Conservation (phyloP, 805 yeast species). For the Metschnikowia lachancei region DNA sequence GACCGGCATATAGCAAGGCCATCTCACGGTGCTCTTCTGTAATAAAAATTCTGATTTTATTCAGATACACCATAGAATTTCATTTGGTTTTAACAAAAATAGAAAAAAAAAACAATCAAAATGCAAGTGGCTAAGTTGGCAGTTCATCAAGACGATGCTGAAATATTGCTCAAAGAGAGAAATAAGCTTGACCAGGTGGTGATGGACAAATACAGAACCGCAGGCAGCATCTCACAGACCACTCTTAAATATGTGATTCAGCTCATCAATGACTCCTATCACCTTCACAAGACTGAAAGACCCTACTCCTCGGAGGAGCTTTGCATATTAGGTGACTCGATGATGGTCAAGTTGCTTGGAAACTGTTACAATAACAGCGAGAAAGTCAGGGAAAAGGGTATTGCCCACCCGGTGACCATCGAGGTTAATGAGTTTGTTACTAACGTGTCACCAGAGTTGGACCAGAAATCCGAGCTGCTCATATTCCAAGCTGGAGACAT, state of each 20-base stretch:
- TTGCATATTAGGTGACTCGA: constrained; percentile 80
- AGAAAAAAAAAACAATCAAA: not conserved
- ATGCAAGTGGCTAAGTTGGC: constrained; percentile 80
- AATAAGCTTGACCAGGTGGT: constrained; percentile 62
- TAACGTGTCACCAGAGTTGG: constrained; percentile 87
- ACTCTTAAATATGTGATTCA: constrained; percentile 63
- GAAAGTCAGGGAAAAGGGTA: constrained; percentile 77
- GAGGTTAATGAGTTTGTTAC: constrained; percentile 75
- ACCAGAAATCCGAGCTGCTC: constrained; percentile 45
- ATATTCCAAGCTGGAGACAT: constrained; percentile 73
- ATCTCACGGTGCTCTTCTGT: constrained; percentile 14
- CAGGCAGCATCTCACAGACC: constrained; percentile 87
- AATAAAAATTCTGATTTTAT: constrained; percentile 5
- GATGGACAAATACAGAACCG: constrained; percentile 79
- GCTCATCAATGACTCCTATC: constrained; percentile 73
- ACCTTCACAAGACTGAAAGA: constrained; percentile 45
- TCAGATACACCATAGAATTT: not conserved
- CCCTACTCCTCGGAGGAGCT: constrained; percentile 62
- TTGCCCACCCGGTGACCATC: constrained; percentile 86
- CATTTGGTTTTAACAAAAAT: not conserved
- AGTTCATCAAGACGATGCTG: constrained; percentile 70
- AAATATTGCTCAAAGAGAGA: constrained; percentile 66
- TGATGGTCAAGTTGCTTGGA: constrained; percentile 57
- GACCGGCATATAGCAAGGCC: constrained; percentile 16
- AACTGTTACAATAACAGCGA: constrained; percentile 56